Evolutionary conservation across 2,329 filamentous ascomycete species (phyloP).

Genomic region (Aspergillus sp.): DNA sequence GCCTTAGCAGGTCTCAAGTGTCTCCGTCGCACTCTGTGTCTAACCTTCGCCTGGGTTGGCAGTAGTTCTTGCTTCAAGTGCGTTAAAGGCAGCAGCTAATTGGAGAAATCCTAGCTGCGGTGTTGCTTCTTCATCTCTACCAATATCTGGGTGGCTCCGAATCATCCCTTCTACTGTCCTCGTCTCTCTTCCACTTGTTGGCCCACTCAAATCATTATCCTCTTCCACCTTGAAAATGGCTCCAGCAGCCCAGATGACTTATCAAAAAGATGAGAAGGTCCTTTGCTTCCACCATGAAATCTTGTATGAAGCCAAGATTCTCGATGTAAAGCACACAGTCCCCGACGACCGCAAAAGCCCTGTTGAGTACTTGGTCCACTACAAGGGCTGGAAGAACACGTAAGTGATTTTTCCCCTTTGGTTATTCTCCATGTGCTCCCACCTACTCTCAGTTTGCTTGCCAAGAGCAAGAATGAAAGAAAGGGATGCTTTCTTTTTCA

Average conservation of each 20-base stretch:
- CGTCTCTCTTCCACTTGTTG: not conserved
- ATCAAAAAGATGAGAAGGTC: conserved; percentile 79
- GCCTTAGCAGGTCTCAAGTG: not conserved
- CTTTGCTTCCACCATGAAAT: conserved; percentile 97
- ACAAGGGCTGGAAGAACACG: conserved; percentile 99
- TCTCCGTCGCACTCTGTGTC: not conserved
- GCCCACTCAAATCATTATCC: not conserved
- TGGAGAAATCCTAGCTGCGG: not conserved
- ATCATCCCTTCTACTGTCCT: not conserved
- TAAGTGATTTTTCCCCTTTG: conserved; percentile 48
- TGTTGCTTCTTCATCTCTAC: not conserved
- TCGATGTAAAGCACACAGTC: conserved; percentile 69
- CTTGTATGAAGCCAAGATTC: conserved; percentile 94
- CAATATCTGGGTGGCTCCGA: not conserved
- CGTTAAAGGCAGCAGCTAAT: not conserved
- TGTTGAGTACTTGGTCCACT: conserved; percentile 90
- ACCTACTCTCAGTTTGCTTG: not conserved
- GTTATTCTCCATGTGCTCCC: not conserved
- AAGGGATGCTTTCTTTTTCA: not conserved
- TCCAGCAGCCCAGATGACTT: conserved; percentile 55
- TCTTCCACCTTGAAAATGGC: conserved; percentile 52
- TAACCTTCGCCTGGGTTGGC: not conserved
- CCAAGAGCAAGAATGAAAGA: not conserved
- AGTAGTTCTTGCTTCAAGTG: not conserved
- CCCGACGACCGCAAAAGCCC: conserved; percentile 67